Evolutionary conservation across 208 protist species (phyloP), one percentile per base, ranked within the genome.

Genomic region (Leishmania mexicana): DNA sequence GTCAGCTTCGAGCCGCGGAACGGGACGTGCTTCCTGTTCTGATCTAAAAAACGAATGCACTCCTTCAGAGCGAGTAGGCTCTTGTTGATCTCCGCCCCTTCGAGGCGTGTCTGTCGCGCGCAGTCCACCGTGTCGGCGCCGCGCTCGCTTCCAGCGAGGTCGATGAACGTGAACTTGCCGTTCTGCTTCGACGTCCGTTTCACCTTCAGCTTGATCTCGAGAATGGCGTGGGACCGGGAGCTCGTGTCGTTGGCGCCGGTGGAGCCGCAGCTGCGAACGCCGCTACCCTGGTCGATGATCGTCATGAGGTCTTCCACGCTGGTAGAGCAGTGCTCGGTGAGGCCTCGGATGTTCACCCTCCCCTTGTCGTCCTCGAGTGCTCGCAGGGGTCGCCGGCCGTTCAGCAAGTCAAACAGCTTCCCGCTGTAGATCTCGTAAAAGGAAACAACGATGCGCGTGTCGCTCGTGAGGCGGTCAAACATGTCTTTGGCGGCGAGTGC

Each of bases 141-240:
- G 15, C 97, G 87, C 83, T 99, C 98, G 81, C 92, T 97, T 40
- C 98, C 98, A 10, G 98, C 98, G 24, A 99, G 88, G 87, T 99
- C 98, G 51, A 98, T 92, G 75, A 99, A 89, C 31, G 91, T 92
- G 80, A 94, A 92, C 83, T 92, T 94, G 0, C 91, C 89, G 58
- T 80, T 49, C 64, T 58, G 82, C 70, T 67, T 71, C 38, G 47
- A 6, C 47, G 70, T 64, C 64, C 62, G 62, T 24, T 73, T 42
- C 24, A 64, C 53, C 67, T 82, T 79, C 24, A 93, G 87, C 78
- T 90, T 91, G 19, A 97, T 80, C 64, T 92, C 80, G 31, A 99
- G 92, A 76, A 99, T 98, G 24, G 98, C 98, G 91, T 99, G 99
- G 1, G 98, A 99, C 40, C 98, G 90, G 38, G 90, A 97, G 82